Evolutionary conservation across 1,139 yeast genomes (phyloP).

Genomic region (Geotrichum australiense): DNA sequence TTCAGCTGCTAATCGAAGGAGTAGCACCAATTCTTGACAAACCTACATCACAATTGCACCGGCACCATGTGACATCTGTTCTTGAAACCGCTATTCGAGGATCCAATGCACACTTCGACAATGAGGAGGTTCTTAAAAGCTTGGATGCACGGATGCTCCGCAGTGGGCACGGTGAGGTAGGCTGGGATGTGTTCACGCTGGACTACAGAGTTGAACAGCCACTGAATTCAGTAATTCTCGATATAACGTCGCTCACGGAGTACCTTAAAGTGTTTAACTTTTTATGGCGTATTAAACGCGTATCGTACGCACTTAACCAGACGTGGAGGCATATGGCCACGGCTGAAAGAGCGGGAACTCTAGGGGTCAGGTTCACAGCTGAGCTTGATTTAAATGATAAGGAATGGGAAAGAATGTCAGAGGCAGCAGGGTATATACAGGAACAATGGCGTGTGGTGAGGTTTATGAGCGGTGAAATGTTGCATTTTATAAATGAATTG

Average conservation of each 20-base stretch:
- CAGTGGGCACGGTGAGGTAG: conserved; percentile 53
- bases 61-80: conserved; percentile 59
- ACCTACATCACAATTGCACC: conserved; percentile 56
- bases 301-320: conserved; percentile 45
- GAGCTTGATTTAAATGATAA: background rate
- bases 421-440: conserved; percentile 3
- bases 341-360: conserved; percentile 20
- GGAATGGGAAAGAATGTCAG: conserved; percentile 3
- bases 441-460: conserved; percentile 31
- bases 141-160: conserved; percentile 78
- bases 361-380: background rate
- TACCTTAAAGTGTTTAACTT: conserved; percentile 81
- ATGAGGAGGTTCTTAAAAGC: conserved; percentile 41
- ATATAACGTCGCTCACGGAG: conserved; percentile 41
- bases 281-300: conserved; percentile 69
- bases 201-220: conserved; percentile 66
- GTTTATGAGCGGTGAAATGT: conserved; percentile 32
- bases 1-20: conserved; percentile 53
- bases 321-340: conserved; percentile 41
- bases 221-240: conserved; percentile 37
- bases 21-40: conserved; percentile 51
- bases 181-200: conserved; percentile 90
- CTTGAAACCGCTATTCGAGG: conserved; percentile 59
- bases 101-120: conserved; percentile 51
- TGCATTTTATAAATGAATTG: conserved; percentile 35